Conservation (phyloP, 176 grass and related monocot genomes). For the Chrysopogon serrulatus region DNA sequence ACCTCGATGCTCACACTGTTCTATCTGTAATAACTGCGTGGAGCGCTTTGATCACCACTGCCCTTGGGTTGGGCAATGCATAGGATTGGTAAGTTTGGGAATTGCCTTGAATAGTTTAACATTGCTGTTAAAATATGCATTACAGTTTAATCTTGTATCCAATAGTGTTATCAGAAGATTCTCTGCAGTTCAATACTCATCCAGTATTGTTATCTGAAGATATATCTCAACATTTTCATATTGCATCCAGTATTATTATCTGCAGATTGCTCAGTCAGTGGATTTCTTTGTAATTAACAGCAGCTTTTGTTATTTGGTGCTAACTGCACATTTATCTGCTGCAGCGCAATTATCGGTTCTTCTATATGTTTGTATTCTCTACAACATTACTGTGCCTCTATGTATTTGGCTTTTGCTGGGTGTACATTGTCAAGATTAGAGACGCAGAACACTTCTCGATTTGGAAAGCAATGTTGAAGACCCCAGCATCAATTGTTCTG, state of each 20-base stretch:
- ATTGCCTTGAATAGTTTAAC: neutral
- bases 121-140: neutral
- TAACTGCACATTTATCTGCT: slow-evolving; percentile 28
- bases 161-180: neutral
- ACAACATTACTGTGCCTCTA: slow-evolving; percentile 81
- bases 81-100: slow-evolving; percentile 67
- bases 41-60: slow-evolving; percentile 98
- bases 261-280: neutral
- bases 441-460: slow-evolving; percentile 57
- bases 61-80: slow-evolving; percentile 96
- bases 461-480: slow-evolving; percentile 89
- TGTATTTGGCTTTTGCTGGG: slow-evolving; percentile 88
- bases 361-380: slow-evolving; percentile 98
- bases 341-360: slow-evolving; percentile 96
- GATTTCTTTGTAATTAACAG: neutral
- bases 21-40: slow-evolving; percentile 95
- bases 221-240: neutral
- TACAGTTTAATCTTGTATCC: neutral
- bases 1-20: slow-evolving; percentile 89
- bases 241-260: neutral
- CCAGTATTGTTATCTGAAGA: neutral
- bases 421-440: slow-evolving; percentile 89
- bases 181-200: neutral
- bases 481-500: slow-evolving; percentile 74
- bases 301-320: neutral